These are phyloP conservation scores for Oxytropis ochrocephala DNA, from an alignment of 306 rosid genomes.

Conservation along the genomic window DNA sequence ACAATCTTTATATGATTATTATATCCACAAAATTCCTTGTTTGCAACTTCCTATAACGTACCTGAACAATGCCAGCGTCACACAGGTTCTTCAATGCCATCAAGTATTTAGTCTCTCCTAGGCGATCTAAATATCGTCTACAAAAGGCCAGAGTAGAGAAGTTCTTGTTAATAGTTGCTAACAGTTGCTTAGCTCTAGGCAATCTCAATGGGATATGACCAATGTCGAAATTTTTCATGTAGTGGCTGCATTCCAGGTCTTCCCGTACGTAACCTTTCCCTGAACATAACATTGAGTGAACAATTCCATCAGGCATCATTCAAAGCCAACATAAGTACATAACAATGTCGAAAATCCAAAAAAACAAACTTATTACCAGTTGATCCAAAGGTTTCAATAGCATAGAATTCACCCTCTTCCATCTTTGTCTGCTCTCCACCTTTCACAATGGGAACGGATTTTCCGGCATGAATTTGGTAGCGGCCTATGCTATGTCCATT, in stretches of 20 bases:
- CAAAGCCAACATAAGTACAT: neutral
- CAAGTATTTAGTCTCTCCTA: constrained; percentile 92
- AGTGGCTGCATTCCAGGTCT: constrained; percentile 98
- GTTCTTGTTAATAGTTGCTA: constrained; percentile 82
- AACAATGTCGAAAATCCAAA: neutral
- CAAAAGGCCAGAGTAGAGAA: constrained; percentile 96
- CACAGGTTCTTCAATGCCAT: constrained; percentile 93
- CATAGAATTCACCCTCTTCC: constrained; percentile 99
- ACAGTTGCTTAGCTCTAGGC: constrained; percentile 87
- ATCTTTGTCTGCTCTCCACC: constrained; percentile 99
- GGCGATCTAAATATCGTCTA: constrained; percentile 82
- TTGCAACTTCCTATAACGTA: constrained; percentile 24
- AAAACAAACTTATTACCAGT: constrained; percentile 54
- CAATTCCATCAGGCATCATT: constrained; percentile 7
- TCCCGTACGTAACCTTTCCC: constrained; percentile 96
- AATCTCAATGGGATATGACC: constrained; percentile 91
- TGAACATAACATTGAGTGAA: constrained; percentile 27
- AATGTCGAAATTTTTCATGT: constrained; percentile 86
- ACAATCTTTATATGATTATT: neutral
- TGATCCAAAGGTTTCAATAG: constrained; percentile 92
- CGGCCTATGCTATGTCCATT: constrained; percentile 97
- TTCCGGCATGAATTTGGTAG: constrained; percentile 96
- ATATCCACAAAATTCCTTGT: neutral
- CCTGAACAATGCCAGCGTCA: constrained; percentile 85
- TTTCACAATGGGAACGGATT: constrained; percentile 92